A percentile compares a stretch with the other conserved stretches of the same genome.
Evolutionary conservation across 192 early-diverging fungal species (phyloP).

Genomic region (Dispira simplex): DNA sequence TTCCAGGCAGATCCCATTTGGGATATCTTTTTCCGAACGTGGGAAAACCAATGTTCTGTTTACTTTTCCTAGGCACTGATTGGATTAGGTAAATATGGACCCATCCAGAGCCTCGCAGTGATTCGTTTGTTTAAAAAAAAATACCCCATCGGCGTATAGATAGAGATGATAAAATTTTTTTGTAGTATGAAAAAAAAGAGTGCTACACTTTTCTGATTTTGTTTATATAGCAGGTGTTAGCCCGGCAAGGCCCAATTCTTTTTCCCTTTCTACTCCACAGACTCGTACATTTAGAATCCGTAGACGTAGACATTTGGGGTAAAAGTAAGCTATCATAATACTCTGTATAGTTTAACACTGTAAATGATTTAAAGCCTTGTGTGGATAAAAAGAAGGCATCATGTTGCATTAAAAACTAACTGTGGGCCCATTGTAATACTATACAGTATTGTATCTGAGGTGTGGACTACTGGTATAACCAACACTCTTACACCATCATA

Average conservation of each 20-base stretch:
- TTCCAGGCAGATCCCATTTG: not conserved
- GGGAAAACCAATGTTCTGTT: not conserved
- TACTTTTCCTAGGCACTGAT: not conserved
- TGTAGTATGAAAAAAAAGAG: not conserved
- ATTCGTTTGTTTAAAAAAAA: not conserved
- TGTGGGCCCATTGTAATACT: too few species aligned
- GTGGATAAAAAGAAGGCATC: too few species aligned
- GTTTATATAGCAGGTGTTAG: not conserved
- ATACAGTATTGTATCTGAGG: too few species aligned
- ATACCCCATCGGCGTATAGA: not conserved
- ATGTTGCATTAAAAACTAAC: too few species aligned
- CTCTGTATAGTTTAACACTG: too few species aligned
- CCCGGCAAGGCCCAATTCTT: not conserved
- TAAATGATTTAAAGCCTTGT: too few species aligned
- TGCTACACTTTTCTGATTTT: not conserved
- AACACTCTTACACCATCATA: not conserved
- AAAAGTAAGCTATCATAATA: too few species aligned
- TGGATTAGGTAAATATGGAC: not conserved
- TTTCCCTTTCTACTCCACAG: slow-evolving; percentile 1
- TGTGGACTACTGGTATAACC: too few species aligned
- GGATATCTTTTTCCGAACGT: not conserved
- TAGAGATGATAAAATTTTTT: not conserved
- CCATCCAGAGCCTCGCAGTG: not conserved
- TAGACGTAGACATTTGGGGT: too few species aligned
- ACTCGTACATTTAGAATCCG: not conserved